Percentiles rank a stretch among this genome's conserved stretches.
These are phyloP conservation scores for Pyricularia pennisetigena DNA, from an alignment of 2,329 filamentous ascomycete genomes.

Conservation along the genomic window DNA sequence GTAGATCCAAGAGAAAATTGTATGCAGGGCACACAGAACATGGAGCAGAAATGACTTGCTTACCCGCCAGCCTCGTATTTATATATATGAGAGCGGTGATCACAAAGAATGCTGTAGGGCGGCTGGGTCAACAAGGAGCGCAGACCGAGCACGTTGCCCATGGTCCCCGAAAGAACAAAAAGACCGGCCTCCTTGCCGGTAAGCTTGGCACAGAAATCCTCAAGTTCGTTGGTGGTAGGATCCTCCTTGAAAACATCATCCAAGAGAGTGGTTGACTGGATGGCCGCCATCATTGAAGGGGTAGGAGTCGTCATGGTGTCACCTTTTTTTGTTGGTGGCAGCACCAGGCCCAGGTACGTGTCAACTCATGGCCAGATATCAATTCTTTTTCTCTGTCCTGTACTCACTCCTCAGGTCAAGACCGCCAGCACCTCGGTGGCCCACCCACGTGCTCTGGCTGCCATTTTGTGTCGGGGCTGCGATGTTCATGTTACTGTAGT, in stretches of 20 bases:
- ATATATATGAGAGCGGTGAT: constrained; percentile 69
- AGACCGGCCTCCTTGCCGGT: constrained; percentile 68
- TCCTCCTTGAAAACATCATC: constrained; percentile 85
- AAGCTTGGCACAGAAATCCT: constrained; percentile 62
- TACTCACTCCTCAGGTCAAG: constrained; percentile 21
- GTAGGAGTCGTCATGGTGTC: constrained; percentile 64
- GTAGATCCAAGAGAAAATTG: too few relatives aligned
- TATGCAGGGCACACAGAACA: background rate
- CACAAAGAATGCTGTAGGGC: constrained; percentile 71
- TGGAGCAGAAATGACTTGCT: constrained; percentile 10
- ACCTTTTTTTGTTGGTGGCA: constrained; percentile 23
- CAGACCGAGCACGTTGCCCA: constrained; percentile 85
- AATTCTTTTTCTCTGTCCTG: background rate
- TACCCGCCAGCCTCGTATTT: constrained; percentile 54
- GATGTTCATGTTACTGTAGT: background rate
- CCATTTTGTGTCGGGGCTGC: background rate
- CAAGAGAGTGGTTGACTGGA: constrained; percentile 62
- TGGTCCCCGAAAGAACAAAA: constrained; percentile 81
- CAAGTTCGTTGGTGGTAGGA: constrained; percentile 64
- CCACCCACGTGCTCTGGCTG: constrained; percentile 17
- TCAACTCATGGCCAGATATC: background rate
- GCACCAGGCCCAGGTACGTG: background rate
- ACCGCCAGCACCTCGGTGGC: constrained; percentile 20
- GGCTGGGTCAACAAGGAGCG: constrained; percentile 69
- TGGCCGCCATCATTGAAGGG: constrained; percentile 69